Conservation (phyloP, 108 stramenopile species). For the Schizochytrium sp. region DNA sequence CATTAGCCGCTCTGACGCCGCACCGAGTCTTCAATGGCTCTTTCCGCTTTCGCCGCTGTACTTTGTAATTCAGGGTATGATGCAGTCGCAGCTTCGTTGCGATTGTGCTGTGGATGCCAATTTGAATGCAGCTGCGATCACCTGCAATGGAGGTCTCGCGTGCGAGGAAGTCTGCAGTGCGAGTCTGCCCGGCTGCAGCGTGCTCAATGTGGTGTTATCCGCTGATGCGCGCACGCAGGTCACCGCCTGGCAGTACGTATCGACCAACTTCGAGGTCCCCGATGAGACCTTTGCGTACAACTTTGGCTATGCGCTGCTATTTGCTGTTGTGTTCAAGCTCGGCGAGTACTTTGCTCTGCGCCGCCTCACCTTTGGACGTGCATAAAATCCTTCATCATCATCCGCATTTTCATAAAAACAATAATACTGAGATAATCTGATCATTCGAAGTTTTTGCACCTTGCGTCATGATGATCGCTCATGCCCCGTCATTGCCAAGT, state of each 20-base stretch:
- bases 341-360: background rate
- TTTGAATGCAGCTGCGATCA: background rate
- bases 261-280: background rate
- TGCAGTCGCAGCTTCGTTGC: background rate
- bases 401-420: too few species aligned
- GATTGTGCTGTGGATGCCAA: background rate
- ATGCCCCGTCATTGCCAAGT: too few species aligned
- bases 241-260: background rate
- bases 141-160: background rate
- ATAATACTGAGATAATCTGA: too few species aligned
- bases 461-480: too few species aligned
- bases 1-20: slow-evolving; percentile 1
- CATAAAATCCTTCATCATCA: too few species aligned
- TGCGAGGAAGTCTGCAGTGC: background rate
- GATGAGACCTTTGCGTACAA: background rate
- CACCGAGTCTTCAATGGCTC: slow-evolving; percentile 7
- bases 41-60: background rate
- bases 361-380: background rate
- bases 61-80: background rate
- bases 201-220: background rate
- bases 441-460: too few species aligned
- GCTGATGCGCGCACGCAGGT: background rate
- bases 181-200: background rate
- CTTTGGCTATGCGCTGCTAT: background rate
- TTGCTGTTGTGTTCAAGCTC: background rate